phyloP scores from a whole-genome alignment of 2,329 filamentous ascomycete genomes.

The Penicillium sp. region DNA sequence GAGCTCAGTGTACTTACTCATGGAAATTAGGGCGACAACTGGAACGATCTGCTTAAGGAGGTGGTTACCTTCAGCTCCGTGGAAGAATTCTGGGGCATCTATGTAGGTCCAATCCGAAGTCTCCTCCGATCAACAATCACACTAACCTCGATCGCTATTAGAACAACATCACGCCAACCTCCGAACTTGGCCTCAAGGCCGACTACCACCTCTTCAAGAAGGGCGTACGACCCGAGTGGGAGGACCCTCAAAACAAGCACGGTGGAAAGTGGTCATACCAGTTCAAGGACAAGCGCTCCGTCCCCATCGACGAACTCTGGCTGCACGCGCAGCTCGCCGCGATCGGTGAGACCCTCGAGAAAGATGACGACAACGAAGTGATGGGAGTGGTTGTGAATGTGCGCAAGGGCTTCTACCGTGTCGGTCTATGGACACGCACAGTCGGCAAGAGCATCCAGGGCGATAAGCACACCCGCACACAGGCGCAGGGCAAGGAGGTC shows the following conservation, averaged over 20 bases:
- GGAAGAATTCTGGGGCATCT: constrained; percentile 99
- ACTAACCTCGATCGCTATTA: constrained; percentile 44
- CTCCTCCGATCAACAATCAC: not conserved
- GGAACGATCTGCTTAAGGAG: constrained; percentile 97
- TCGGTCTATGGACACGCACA: constrained; percentile 95
- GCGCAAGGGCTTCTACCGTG: constrained; percentile 95
- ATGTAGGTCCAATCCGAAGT: constrained; percentile 63
- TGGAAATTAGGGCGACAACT: constrained; percentile 78
- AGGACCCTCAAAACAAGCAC: constrained; percentile 97
- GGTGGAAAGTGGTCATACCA: constrained; percentile 98
- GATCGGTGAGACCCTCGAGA: constrained; percentile 96
- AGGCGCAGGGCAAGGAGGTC: constrained; percentile 81
- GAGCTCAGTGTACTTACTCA: constrained; percentile 15
- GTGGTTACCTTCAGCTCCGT: constrained; percentile 98
- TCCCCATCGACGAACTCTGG: constrained; percentile 95
- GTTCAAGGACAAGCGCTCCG: constrained; percentile 90
- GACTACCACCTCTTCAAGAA: constrained; percentile 99
- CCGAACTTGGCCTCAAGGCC: constrained; percentile 93
- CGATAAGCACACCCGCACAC: constrained; percentile 70
- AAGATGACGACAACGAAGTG: constrained; percentile 88
- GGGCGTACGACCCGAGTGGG: constrained; percentile 96
- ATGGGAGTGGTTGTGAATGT: constrained; percentile 99
- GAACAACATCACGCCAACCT: constrained; percentile 98
- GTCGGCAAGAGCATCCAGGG: constrained; percentile 80
- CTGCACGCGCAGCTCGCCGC: constrained; percentile 94